Evolutionary conservation across 78 protist species (phyloP).

Genomic region (Dictyostelium brefeldianum): DNA sequence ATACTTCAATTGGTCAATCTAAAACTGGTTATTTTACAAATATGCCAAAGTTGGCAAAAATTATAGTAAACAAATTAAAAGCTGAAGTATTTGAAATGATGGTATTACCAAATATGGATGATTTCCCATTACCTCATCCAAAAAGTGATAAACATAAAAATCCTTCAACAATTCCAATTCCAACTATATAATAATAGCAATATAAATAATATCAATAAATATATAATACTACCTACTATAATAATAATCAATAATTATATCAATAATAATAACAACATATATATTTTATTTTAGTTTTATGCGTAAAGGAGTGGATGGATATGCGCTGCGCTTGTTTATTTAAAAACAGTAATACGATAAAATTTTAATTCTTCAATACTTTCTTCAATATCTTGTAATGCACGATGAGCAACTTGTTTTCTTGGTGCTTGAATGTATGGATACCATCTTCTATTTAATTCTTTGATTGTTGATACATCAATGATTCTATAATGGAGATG

Average conservation of each 20-base stretch:
- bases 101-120: slow-evolving; percentile 73
- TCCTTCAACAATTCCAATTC: background rate
- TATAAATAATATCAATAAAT: background rate
- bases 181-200: background rate
- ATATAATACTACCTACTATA: background rate
- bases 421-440: slow-evolving; percentile 20
- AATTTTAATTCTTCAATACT: slow-evolving; percentile 71
- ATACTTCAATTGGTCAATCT: slow-evolving; percentile 79
- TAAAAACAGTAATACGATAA: slow-evolving; percentile 36
- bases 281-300: no score
- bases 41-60: slow-evolving; percentile 77
- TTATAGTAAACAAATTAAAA: slow-evolving; percentile 69
- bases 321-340: slow-evolving; percentile 15
- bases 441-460: slow-evolving; percentile 69
- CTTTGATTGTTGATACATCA: slow-evolving; percentile 78
- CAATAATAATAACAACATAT: background rate
- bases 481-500: slow-evolving; percentile 72
- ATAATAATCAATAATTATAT: no score
- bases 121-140: slow-evolving; percentile 69
- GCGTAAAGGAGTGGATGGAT: background rate
- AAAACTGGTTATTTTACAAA: slow-evolving; percentile 68
- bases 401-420: slow-evolving; percentile 27
- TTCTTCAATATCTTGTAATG: slow-evolving; percentile 69
- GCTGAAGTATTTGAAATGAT: slow-evolving; percentile 79
- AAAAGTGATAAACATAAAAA: slow-evolving; percentile 1